Conservation (phyloP, 208 protist genomes). For the Dictyostelium gargantuum region DNA sequence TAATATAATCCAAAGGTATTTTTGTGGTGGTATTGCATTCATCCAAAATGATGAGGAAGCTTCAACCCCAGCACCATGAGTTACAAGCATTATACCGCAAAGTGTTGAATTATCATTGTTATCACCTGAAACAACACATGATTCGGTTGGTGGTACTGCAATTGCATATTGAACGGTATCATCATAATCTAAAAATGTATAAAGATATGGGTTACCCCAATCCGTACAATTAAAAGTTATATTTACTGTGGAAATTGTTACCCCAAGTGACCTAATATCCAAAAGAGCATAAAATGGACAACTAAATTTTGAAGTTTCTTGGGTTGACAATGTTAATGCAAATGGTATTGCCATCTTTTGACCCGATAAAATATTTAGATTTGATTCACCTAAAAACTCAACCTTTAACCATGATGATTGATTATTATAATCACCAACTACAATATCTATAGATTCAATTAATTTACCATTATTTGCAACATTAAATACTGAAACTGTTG, state of each 20-base stretch:
- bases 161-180: slow-evolving; percentile 43
- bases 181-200: slow-evolving; percentile 45
- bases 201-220: neutral
- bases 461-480: too few relatives aligned
- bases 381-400: neutral
- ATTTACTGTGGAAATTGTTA: neutral
- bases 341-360: slow-evolving; percentile 20
- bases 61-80: slow-evolving; percentile 53
- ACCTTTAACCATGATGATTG: neutral
- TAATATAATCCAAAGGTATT: neutral
- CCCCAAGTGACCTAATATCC: neutral
- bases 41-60: neutral
- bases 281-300: neutral
- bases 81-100: slow-evolving; percentile 10
- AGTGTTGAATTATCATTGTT: neutral
- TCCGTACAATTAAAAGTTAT: slow-evolving; percentile 22
- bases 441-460: neutral
- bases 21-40: neutral
- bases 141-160: neutral
- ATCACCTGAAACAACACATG: too few relatives aligned
- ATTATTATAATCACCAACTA: neutral
- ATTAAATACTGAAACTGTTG: neutral
- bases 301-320: neutral
- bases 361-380: slow-evolving; percentile 1
- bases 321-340: neutral